Evolutionary conservation across 345 rosid species (phyloP), one percentile per base, ranked within the genome.

Genomic region (Acer saccharum): DNA sequence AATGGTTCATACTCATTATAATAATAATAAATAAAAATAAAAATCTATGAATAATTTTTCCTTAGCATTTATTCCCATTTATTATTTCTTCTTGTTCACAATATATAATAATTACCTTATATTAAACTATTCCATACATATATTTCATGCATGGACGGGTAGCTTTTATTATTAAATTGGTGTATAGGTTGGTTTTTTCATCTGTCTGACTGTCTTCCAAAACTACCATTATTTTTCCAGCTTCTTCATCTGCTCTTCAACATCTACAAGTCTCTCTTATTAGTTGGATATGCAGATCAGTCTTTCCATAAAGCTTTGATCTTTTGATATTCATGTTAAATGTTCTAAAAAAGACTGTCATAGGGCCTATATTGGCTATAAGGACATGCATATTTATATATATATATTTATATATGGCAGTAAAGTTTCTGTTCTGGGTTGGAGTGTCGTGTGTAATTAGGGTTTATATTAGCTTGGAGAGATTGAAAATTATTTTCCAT

Each of bases 181-280:
- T 54, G 39, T 48, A 60, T 65, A 75, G 12, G 3, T 10, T 78
- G 70, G 81, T 70, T 57, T 78, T 76, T 77, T 0, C 11, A 81
- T 64, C 79, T 23, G 78, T 25, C 27, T 25, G 27, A 25, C 27
- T 25, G 27, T 74, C 74, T 54, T 78, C 85, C 79, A 65, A 79
- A 84, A 76, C 84, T 68, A 78, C 84, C 83, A 61, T 73, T 73
- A n/a, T 10, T 79, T 12, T 57, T 57, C 61, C 17, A 35, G 39
- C 39, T 57, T 57, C 8, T 57, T 71, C 78, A 82, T 80, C 90
- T 77, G 80, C 87, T 85, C 82, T 84, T 88, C 89, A 84, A 85
- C 71, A 85, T 67, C 89, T 85, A 86, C 76, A 89, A 65, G 84
- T 86, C 91, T 86, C 79, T 52, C 71, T 9, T 10, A 43, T 54